Percentiles rank a stretch among this genome's conserved stretches.
These are phyloP conservation scores for Dipteronia sinensis DNA, from an alignment of 345 rosid species.

Conservation along the genomic window DNA sequence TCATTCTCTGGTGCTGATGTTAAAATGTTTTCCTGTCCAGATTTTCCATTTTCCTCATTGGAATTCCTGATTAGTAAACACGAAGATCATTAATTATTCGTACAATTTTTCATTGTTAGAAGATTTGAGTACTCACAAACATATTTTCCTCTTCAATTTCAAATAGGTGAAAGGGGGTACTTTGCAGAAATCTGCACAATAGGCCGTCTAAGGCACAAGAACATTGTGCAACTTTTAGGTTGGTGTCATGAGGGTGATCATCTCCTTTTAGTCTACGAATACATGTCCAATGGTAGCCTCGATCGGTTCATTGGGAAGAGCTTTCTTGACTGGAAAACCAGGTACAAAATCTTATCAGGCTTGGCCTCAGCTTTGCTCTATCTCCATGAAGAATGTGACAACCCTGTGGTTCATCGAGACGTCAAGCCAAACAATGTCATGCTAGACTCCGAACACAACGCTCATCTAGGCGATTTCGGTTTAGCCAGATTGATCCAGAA, in stretches of 20 bases:
- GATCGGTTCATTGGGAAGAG: constrained; percentile 41
- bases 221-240: constrained; percentile 47
- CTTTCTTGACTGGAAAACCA: constrained; percentile 34
- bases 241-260: constrained; percentile 47
- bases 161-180: constrained; percentile 40
- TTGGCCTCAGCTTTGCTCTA: constrained; percentile 45
- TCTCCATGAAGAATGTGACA: constrained; percentile 45
- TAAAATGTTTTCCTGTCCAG: neutral
- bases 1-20: no score
- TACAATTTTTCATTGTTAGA: neutral
- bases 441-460: constrained; percentile 37
- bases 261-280: constrained; percentile 46
- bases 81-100: no score
- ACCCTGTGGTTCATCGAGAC: constrained; percentile 44
- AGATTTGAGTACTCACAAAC: neutral
- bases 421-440: constrained; percentile 48
- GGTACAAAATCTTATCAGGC: constrained; percentile 37
- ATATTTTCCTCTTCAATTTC: neutral
- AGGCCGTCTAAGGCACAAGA: constrained; percentile 49
- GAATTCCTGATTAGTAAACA: no score
- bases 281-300: constrained; percentile 50
- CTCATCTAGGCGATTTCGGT: constrained; percentile 42
- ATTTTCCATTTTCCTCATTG: no score
- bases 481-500: constrained; percentile 40
- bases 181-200: constrained; percentile 47